Percentiles rank a stretch among this genome's conserved stretches.
phyloP scores from a whole-genome alignment of 306 rosid species.

The Vigna trinervia region DNA sequence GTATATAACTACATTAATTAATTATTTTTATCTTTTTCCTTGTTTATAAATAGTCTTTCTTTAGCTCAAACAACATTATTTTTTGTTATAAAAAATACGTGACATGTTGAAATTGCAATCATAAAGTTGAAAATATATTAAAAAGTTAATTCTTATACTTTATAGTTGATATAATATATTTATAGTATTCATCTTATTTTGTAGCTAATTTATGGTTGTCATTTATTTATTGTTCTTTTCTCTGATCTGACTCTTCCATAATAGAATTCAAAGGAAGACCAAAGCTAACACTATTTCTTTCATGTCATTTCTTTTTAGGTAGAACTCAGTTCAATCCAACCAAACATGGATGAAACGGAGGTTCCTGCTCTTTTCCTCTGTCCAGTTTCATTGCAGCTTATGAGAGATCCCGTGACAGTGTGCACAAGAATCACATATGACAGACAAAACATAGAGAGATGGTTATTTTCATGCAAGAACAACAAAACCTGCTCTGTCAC shows the following conservation, averaged over 20 bases:
- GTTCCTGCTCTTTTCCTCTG: conserved; percentile 67
- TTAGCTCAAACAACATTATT: too few relatives aligned
- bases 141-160: neutral
- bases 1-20: too few relatives aligned
- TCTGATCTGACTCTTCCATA: neutral
- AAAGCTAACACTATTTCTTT: neutral
- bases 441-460: conserved; percentile 60
- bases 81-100: too few relatives aligned
- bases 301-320: neutral
- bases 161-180: neutral
- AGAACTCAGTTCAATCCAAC: neutral
- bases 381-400: conserved; percentile 70
- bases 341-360: conserved; percentile 50
- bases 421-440: conserved; percentile 78
- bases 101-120: too few relatives aligned
- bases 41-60: too few relatives aligned
- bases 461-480: conserved; percentile 59
- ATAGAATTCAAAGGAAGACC: conserved; percentile 13
- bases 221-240: neutral
- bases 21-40: too few relatives aligned
- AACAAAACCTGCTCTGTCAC: conserved; percentile 61
- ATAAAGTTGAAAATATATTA: neutral
- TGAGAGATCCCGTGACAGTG: conserved; percentile 78
- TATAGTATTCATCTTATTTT: neutral
- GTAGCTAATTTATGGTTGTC: neutral